phyloP scores from a whole-genome alignment of 495 filamentous ascomycete species.

The Delitschia confertaspora region DNA sequence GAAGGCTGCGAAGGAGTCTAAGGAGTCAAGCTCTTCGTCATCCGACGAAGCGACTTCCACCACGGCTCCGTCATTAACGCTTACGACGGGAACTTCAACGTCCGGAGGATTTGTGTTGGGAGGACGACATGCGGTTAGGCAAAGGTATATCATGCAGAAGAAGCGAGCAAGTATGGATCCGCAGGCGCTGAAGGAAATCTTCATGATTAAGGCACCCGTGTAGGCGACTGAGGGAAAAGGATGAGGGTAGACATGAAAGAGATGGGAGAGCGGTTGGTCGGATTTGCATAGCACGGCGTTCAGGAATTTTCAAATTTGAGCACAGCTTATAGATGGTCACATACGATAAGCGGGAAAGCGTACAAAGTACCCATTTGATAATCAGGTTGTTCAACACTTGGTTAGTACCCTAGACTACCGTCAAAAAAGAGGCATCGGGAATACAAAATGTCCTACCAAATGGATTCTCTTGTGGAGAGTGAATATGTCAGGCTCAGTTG shows the following conservation, averaged over 20 bases:
- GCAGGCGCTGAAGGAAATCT: conserved; percentile 58
- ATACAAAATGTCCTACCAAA: no score
- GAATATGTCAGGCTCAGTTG: no score
- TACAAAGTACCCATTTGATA: no score
- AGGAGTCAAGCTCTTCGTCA: conserved; percentile 3
- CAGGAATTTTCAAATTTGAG: neutral
- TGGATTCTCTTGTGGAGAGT: no score
- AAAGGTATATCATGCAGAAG: conserved; percentile 71
- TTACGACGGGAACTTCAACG: conserved; percentile 26
- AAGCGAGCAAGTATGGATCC: conserved; percentile 61
- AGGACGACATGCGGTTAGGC: conserved; percentile 54
- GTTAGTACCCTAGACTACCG: no score
- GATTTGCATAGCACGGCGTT: conserved; percentile 20
- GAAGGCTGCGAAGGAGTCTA: conserved; percentile 21
- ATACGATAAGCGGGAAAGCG: no score
- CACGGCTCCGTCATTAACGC: conserved; percentile 1
- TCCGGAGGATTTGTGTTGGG: conserved; percentile 29
- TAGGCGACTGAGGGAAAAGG: neutral
- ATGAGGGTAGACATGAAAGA: no score
- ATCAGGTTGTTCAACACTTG: no score
- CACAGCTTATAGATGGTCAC: no score
- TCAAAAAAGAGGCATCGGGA: no score
- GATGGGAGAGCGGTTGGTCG: no score
- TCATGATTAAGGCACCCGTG: conserved; percentile 19
- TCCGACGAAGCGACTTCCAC: conserved; percentile 24